Evolutionary conservation across 768 basidiomycete species (phyloP).

Genomic region (Grammothele lineata): DNA sequence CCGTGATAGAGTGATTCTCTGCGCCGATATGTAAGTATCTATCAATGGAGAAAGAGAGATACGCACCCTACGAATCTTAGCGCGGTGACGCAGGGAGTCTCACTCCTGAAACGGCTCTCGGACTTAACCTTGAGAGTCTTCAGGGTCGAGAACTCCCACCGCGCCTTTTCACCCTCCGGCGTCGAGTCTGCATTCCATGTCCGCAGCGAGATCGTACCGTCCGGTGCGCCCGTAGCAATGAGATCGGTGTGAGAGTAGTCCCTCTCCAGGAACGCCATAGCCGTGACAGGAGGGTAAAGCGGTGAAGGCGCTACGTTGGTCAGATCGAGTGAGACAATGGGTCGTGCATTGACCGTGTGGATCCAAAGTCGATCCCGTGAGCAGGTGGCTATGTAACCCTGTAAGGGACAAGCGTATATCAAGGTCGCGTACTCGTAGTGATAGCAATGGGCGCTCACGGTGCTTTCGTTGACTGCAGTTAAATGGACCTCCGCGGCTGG

Average conservation of each 20-base stretch:
- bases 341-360: constrained; percentile 84
- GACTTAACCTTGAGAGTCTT: constrained; percentile 59
- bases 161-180: constrained; percentile 57
- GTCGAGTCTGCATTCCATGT: constrained; percentile 83
- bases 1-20: constrained; percentile 63
- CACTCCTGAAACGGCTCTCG: constrained; percentile 32
- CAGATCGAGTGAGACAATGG: constrained; percentile 68
- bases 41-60: no score
- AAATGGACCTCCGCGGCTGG: constrained; percentile 48
- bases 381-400: constrained; percentile 89
- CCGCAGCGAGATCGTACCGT: constrained; percentile 73
- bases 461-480: constrained; percentile 81
- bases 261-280: constrained; percentile 83
- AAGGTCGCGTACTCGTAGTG: background rate
- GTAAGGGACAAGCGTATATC: constrained; percentile 5
- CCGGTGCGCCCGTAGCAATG: constrained; percentile 75
- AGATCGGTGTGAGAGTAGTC: constrained; percentile 78
- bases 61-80: constrained; percentile 77
- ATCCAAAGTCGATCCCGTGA: constrained; percentile 67
- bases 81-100: constrained; percentile 60
- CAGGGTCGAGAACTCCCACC: constrained; percentile 72
- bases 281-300: constrained; percentile 50
- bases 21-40: background rate
- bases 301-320: constrained; percentile 29
- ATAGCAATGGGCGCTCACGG: constrained; percentile 41